phyloP scores from a whole-genome alignment of 2,329 filamentous ascomycete genomes.

The Verticillium alfalfae region DNA sequence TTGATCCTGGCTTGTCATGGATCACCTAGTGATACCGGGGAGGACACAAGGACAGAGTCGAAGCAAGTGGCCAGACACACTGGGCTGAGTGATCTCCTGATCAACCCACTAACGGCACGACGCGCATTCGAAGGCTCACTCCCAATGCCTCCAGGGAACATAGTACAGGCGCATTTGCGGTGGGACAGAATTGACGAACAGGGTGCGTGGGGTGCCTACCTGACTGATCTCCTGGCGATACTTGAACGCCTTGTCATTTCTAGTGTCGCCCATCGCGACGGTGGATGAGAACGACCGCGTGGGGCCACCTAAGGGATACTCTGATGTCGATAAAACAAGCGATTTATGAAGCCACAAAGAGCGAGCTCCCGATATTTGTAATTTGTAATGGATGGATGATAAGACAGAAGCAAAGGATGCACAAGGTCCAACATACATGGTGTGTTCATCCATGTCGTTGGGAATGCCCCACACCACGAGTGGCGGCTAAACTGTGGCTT shows the following conservation, averaged over 20 bases:
- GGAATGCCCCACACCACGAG: neutral
- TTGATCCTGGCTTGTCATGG: too few relatives aligned
- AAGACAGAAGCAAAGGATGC: neutral
- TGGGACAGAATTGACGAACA: neutral
- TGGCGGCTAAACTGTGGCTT: neutral
- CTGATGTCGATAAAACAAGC: too few relatives aligned
- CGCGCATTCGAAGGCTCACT: too few relatives aligned
- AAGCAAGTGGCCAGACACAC: too few relatives aligned
- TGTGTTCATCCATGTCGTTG: neutral
- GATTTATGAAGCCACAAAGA: too few relatives aligned
- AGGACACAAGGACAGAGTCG: too few relatives aligned
- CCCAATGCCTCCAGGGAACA: too few relatives aligned
- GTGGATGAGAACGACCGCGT: neutral
- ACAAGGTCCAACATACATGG: neutral
- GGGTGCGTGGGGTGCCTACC: conserved; percentile 43
- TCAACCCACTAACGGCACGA: too few relatives aligned
- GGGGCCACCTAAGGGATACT: neutral
- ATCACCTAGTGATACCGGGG: too few relatives aligned
- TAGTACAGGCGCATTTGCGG: too few relatives aligned
- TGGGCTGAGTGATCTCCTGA: too few relatives aligned
- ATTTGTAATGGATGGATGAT: conserved; percentile 1
- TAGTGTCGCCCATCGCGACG: conserved; percentile 30
- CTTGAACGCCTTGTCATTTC: conserved; percentile 64
- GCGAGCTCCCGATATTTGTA: neutral
- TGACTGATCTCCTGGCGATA: conserved; percentile 98